Percentiles rank a stretch among this genome's conserved stretches.
These are phyloP conservation scores for Hymenoscyphus fraxineus DNA, from an alignment of 2,329 filamentous ascomycete genomes.

Conservation along the genomic window DNA sequence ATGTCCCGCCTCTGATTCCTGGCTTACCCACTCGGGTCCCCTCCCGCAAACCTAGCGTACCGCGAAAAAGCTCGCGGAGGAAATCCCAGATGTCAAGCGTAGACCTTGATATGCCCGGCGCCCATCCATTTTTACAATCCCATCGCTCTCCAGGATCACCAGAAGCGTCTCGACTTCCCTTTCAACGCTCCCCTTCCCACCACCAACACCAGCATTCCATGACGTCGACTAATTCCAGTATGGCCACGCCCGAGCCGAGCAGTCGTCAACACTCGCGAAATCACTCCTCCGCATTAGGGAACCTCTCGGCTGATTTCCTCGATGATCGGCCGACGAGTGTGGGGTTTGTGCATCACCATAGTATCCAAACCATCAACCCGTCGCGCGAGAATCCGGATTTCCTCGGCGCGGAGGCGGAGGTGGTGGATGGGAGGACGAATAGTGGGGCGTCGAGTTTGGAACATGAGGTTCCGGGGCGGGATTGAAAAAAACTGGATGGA, in stretches of 20 bases:
- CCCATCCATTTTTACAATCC: constrained; percentile 12
- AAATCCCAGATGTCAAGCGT: constrained; percentile 28
- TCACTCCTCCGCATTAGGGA: constrained; percentile 23
- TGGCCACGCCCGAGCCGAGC: constrained; percentile 43
- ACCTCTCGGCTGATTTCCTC: constrained; percentile 34
- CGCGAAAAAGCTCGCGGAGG: constrained; percentile 70
- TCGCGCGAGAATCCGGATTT: constrained; percentile 45
- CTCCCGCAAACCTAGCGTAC: constrained; percentile 45
- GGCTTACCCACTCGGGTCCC: constrained; percentile 17
- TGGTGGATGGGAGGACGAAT: constrained; percentile 43
- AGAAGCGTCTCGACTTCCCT: constrained; percentile 46
- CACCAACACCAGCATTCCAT: constrained; percentile 47
- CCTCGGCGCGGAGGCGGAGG: constrained; percentile 53
- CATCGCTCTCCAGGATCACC: constrained; percentile 25
- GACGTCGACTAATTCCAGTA: constrained; percentile 49
- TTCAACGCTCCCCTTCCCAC: constrained; percentile 51
- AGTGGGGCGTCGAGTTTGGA: constrained; percentile 27
- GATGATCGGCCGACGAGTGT: constrained; percentile 52
- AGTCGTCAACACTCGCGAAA: constrained; percentile 41
- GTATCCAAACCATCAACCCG: constrained; percentile 49
- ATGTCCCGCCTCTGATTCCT: constrained; percentile 40
- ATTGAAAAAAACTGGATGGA: neutral
- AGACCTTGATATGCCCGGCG: constrained; percentile 19
- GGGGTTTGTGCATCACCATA: constrained; percentile 56
- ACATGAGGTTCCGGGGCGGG: constrained; percentile 11